Conservation (phyloP, 352 stramenopile genomes). For the Phytopythium helicoides region DNA sequence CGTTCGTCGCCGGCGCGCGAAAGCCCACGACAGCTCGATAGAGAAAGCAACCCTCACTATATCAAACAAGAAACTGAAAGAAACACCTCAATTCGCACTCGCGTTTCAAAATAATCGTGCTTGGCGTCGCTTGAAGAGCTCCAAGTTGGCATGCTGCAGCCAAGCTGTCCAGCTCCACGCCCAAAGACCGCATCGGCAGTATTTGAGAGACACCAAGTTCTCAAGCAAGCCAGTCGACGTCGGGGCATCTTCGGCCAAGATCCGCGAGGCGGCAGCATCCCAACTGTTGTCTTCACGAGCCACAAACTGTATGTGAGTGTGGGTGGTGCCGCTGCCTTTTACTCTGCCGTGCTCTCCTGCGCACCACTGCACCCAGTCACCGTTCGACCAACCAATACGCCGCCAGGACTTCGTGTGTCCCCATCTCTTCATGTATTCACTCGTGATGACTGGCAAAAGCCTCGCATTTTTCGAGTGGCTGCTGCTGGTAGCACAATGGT, state of each 20-base stretch:
- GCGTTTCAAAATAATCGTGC: not conserved
- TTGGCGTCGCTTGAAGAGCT: too few species aligned
- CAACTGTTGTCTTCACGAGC: slow-evolving; percentile 37
- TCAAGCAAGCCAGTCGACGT: slow-evolving; percentile 2
- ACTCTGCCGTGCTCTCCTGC: slow-evolving; percentile 44
- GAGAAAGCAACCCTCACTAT: not conserved
- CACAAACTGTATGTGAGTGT: slow-evolving; percentile 36
- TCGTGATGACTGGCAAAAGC: slow-evolving; percentile 36
- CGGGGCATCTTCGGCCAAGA: not conserved
- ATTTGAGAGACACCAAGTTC: not conserved
- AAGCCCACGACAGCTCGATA: slow-evolving; percentile 18
- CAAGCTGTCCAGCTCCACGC: not conserved
- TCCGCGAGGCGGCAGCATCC: slow-evolving; percentile 6
- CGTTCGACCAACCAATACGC: slow-evolving; percentile 39
- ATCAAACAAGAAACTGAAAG: slow-evolving; percentile 3
- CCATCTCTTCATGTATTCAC: slow-evolving; percentile 51
- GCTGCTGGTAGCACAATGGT: slow-evolving; percentile 22
- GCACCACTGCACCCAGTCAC: slow-evolving; percentile 43
- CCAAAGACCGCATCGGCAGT: not conserved
- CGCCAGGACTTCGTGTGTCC: slow-evolving; percentile 45
- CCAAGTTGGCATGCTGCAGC: not conserved
- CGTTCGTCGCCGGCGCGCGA: slow-evolving; percentile 64
- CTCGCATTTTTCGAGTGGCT: slow-evolving; percentile 50
- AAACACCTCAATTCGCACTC: too few species aligned
- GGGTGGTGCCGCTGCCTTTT: slow-evolving; percentile 45